A percentile compares a stretch with the other conserved stretches of the same genome.
phyloP scores from a whole-genome alignment of 2,329 filamentous ascomycete genomes.

The Ophiostoma himal-ulmi region DNA sequence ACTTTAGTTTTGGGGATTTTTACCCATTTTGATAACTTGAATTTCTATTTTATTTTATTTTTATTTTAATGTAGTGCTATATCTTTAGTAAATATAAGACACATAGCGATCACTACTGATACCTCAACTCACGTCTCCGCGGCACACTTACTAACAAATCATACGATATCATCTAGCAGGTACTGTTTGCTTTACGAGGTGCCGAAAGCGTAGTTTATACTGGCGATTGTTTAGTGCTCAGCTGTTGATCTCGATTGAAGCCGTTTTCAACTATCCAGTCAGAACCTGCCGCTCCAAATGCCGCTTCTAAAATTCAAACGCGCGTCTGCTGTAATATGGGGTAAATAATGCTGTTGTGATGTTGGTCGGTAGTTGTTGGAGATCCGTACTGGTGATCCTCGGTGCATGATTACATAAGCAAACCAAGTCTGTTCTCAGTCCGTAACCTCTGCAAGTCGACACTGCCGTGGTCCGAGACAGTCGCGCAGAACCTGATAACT shows the following conservation, averaged over 20 bases:
- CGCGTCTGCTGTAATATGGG: background rate
- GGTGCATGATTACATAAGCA: background rate
- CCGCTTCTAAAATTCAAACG: background rate
- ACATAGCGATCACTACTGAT: no score
- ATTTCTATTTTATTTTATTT: background rate
- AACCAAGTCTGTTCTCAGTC: no score
- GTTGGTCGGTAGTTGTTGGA: background rate
- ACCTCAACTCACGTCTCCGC: background rate
- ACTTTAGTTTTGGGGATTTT: no score
- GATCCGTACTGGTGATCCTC: background rate
- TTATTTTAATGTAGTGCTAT: no score
- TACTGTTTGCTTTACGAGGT: background rate
- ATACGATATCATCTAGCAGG: background rate
- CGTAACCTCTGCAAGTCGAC: background rate
- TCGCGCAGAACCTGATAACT: background rate
- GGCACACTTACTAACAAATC: background rate
- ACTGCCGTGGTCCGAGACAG: constrained; percentile 1
- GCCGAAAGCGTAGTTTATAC: background rate
- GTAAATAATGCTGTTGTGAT: background rate
- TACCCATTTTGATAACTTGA: no score
- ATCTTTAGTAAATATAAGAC: no score
- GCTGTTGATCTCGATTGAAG: background rate
- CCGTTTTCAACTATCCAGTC: no score
- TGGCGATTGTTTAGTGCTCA: background rate
- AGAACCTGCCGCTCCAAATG: background rate